phyloP scores from a whole-genome alignment of 768 basidiomycete genomes.

The Russula sp. region DNA sequence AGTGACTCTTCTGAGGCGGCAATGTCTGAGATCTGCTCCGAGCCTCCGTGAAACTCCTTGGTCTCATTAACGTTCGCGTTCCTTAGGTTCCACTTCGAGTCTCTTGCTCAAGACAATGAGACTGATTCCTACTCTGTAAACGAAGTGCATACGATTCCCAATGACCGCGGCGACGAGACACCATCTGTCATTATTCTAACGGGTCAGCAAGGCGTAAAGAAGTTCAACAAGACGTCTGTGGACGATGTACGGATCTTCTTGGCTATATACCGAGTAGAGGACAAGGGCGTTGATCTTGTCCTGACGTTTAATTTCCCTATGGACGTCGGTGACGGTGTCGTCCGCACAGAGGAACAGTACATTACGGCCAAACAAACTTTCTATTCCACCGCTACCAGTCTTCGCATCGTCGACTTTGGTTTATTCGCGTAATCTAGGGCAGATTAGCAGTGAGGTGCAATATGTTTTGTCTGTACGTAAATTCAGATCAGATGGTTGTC shows the following conservation, averaged over 20 bases:
- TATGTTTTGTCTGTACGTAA: not conserved
- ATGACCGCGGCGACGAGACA: slow-evolving; percentile 43
- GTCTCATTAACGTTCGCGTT: slow-evolving; percentile 18
- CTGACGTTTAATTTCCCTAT: slow-evolving; percentile 79
- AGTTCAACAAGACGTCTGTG: slow-evolving; percentile 57
- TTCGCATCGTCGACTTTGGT: slow-evolving; percentile 60
- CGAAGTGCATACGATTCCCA: slow-evolving; percentile 35
- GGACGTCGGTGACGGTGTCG: slow-evolving; percentile 40
- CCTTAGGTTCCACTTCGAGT: slow-evolving; percentile 84
- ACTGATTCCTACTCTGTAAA: slow-evolving; percentile 49
- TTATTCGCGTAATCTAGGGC: slow-evolving; percentile 52
- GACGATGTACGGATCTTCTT: slow-evolving; percentile 75
- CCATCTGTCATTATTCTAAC: slow-evolving; percentile 55
- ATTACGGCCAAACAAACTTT: slow-evolving; percentile 45
- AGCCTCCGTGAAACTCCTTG: not conserved
- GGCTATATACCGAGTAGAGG: slow-evolving; percentile 72
- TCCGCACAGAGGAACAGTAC: slow-evolving; percentile 36
- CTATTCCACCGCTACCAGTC: slow-evolving; percentile 45
- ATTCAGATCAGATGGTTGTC: not conserved
- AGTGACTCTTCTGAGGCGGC: slow-evolving; percentile 54
- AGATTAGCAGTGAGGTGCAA: not conserved
- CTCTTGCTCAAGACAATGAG: slow-evolving; percentile 86
- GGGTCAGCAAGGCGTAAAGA: slow-evolving; percentile 67
- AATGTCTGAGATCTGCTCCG: slow-evolving; percentile 41
- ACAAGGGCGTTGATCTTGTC: slow-evolving; percentile 74